Base-by-base conservation (phyloP, 192 early-diverging fungal species). In the Coemansia reversa region DNA sequence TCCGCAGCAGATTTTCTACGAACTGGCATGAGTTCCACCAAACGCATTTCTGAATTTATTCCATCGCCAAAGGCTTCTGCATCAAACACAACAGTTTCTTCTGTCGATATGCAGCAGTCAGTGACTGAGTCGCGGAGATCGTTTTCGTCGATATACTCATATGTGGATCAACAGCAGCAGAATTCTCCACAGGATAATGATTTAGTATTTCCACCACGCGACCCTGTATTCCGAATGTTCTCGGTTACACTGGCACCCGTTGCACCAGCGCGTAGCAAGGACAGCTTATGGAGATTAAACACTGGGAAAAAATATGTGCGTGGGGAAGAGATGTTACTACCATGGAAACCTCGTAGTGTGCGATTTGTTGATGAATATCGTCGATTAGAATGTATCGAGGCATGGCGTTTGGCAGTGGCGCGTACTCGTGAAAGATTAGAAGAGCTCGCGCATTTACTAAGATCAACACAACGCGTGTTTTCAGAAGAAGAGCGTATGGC, bases 281-380 rank as follows among this genome's bases (percentile, higher is more conserved):
- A 86, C 19, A 65, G 75, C 18, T 58, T 92, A 19, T 92, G 91
- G 91, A 70, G 87, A 7, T 70, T 87, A 39, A 88, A 87, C 67
- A 88, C 87, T 1, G 84, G 83, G 22, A 77, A 79, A 18, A 84
- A 88, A 58, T 89, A 88, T 65, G 86, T 92, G 16, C 84, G 87
- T 7, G 91, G 91, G 49, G 86, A 90, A 50, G 91, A 92, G 51
- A 78, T 83, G 24, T 72, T 92, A 55, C 78, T 72, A 5, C 70
- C 77, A 3, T 91, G 90, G 90, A 83, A 84, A 55, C 91, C 91
- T 1, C 83, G 89, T 7, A 86, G 90, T 23, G 80, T 92, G 4
- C 86, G 82, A 0, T 69, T 87, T 35, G 73, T 92, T 19, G 78
- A 83, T 48, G 88, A 85, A 39, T 89, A 70, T 39, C 58, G 69